A percentile compares a stretch with the other conserved stretches of the same genome.
Evolutionary conservation across 2,329 filamentous ascomycete genomes (phyloP).

Genomic region (Ophiostoma populinum): DNA sequence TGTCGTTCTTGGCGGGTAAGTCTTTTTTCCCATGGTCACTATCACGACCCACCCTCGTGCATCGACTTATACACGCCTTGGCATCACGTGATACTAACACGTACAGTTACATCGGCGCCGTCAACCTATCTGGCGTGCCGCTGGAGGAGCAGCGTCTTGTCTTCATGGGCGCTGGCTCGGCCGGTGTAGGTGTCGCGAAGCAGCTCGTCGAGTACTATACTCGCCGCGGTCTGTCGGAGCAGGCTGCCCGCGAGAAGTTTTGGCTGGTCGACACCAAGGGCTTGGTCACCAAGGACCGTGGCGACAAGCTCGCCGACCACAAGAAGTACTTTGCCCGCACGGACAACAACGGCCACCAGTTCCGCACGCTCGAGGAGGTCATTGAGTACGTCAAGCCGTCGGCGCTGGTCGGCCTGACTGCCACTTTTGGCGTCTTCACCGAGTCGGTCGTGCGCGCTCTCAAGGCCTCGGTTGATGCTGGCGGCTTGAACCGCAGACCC

Average conservation of each 20-base stretch:
- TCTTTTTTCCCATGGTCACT: conserved; percentile 4
- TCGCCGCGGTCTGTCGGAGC: conserved; percentile 74
- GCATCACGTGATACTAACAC: conserved; percentile 14
- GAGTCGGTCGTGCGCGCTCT: conserved; percentile 63
- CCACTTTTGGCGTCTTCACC: conserved; percentile 88
- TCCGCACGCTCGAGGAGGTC: conserved; percentile 72
- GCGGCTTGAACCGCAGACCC: conserved; percentile 55
- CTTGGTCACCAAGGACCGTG: conserved; percentile 81
- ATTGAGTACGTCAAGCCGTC: conserved; percentile 92
- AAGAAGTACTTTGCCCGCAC: conserved; percentile 53
- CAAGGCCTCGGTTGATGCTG: conserved; percentile 44
- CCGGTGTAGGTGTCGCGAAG: conserved; percentile 92
- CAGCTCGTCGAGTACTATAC: conserved; percentile 97
- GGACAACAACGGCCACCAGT: conserved; percentile 49
- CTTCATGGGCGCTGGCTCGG: conserved; percentile 90
- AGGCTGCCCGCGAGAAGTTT: conserved; percentile 79
- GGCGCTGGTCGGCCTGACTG: conserved; percentile 84
- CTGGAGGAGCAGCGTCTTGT: conserved; percentile 83
- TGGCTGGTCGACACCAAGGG: conserved; percentile 96
- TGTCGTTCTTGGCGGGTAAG: conserved; percentile 71
- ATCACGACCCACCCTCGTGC: not conserved
- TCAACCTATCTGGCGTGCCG: conserved; percentile 72
- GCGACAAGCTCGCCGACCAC: conserved; percentile 85
- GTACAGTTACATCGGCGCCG: conserved; percentile 44
- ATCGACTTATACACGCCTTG: conserved; percentile 6